Base-by-base conservation (phyloP, 2,329 filamentous ascomycete genomes). In the Calonectria hawksworthii region DNA sequence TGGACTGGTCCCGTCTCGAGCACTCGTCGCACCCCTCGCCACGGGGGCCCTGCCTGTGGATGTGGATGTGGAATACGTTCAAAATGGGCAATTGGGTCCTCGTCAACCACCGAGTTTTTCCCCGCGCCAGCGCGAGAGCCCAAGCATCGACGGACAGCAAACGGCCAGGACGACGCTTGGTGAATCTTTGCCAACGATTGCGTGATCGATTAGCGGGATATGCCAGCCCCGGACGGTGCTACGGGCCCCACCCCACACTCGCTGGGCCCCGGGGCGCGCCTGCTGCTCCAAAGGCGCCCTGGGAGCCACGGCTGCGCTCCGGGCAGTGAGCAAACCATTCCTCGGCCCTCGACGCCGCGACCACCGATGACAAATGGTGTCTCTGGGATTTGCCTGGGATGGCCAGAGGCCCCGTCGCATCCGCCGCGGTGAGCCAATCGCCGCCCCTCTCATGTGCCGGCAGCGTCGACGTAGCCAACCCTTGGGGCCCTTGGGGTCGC, bases 151-250 rank as follows among this genome's bases (percentile, higher is more conserved):
- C 38, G 65, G 65, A 50, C 30, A 38, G 68, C 70, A 74, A 68
- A 72, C 68, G 47, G 23, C 68, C 47, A 76, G 76, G 68, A 65
- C 73, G 73, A 80, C 75, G 78, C 79, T 81, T 81, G 79, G 77
- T 79, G 79, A 80, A 81, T 81, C 78, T 76, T 81, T 72, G 77
- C 75, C 78, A 75, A 77, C 76, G 78, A 81, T 81, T 81, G 80
- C 80, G 80, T 81, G 80, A 81, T 81, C 80, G 80, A 80, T 81
- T 81, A 81, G 79, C 78, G 79, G 79, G 77, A 80, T 51, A 74
- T 79, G 77, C 76, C 79, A 80, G 79, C 79, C 79, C 79, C 79
- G 77, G 79, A 79, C 79, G 71, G 79, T 61, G 72, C 68, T 47
- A 72, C 79, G 79, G 78, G 79, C 73, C 79, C 78, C 77, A 79